Percentiles rank a stretch among this genome's conserved stretches.
These are phyloP conservation scores for Pseudogymnoascus destructans DNA, from an alignment of 2,329 filamentous ascomycete genomes.

Conservation along the genomic window DNA sequence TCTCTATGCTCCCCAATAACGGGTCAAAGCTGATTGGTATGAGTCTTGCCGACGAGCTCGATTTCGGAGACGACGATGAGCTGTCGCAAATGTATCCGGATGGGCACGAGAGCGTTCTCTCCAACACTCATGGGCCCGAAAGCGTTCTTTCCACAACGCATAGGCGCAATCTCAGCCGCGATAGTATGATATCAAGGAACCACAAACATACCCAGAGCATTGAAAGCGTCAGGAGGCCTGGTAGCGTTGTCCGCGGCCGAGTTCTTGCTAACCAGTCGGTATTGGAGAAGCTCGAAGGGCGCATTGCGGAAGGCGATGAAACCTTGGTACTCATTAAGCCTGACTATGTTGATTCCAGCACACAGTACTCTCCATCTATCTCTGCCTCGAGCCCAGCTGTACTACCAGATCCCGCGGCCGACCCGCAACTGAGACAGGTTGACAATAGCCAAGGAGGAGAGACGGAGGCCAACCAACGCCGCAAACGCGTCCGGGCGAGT, in stretches of 20 bases:
- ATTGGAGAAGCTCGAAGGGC: slow-evolving; percentile 41
- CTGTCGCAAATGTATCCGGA: slow-evolving; percentile 60
- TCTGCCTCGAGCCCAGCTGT: slow-evolving; percentile 37
- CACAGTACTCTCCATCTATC: slow-evolving; percentile 72
- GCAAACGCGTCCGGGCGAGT: slow-evolving; percentile 50
- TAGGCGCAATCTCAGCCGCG: slow-evolving; percentile 42
- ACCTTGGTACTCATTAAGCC: slow-evolving; percentile 28
- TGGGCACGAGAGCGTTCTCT: slow-evolving; percentile 49
- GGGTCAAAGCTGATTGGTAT: slow-evolving; percentile 48
- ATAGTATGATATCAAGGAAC: slow-evolving; percentile 37
- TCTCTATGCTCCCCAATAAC: slow-evolving; percentile 50
- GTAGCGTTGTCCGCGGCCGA: slow-evolving; percentile 41
- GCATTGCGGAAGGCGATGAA: slow-evolving; percentile 38
- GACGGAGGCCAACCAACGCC: slow-evolving; percentile 56
- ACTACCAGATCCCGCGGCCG: slow-evolving; percentile 9
- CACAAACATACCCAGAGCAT: slow-evolving; percentile 45
- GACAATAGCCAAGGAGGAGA: slow-evolving; percentile 14
- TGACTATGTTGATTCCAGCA: slow-evolving; percentile 59
- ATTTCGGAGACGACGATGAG: slow-evolving; percentile 67
- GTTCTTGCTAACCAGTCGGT: slow-evolving; percentile 41
- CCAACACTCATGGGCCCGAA: slow-evolving; percentile 40
- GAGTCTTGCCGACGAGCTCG: slow-evolving; percentile 82
- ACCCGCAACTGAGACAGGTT: slow-evolving; percentile 9
- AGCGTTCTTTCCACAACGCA: slow-evolving; percentile 46
- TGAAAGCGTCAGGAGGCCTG: slow-evolving; percentile 43